Evolutionary conservation across 768 basidiomycete species (phyloP).

Genomic region (Inosperma sp.): DNA sequence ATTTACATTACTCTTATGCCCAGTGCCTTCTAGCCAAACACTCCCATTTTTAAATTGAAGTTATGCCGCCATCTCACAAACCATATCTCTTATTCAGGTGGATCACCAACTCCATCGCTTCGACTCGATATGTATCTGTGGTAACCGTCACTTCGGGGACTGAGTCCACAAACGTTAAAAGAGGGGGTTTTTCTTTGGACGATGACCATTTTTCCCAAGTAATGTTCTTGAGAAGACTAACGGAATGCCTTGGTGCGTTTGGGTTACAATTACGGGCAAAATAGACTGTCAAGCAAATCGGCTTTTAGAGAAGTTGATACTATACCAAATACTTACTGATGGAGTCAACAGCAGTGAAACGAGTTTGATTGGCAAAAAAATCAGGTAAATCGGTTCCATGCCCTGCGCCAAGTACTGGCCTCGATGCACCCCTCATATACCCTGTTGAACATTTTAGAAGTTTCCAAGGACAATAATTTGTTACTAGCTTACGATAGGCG

Average conservation of each 20-base stretch:
- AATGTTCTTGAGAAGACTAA: slow-evolving; percentile 1
- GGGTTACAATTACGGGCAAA: slow-evolving; percentile 16
- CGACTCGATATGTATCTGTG: slow-evolving; percentile 6
- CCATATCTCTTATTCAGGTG: too few relatives aligned
- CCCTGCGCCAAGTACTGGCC: slow-evolving; percentile 24
- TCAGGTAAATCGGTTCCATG: slow-evolving; percentile 16
- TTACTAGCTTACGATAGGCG: slow-evolving; percentile 4
- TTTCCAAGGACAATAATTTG: neutral
- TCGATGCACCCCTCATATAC: slow-evolving; percentile 30
- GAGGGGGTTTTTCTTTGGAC: slow-evolving; percentile 14
- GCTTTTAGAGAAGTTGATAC: neutral
- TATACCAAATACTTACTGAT: slow-evolving; percentile 9
- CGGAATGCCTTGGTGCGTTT: slow-evolving; percentile 9
- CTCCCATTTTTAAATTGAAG: too few relatives aligned
- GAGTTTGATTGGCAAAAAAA: slow-evolving; percentile 15
- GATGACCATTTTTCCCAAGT: slow-evolving; percentile 18
- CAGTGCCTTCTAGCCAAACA: too few relatives aligned
- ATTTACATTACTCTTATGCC: too few relatives aligned
- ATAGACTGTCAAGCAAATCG: slow-evolving; percentile 11
- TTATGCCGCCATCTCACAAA: too few relatives aligned
- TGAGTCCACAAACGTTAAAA: slow-evolving; percentile 21
- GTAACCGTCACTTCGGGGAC: slow-evolving; percentile 16
- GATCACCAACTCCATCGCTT: slow-evolving; percentile 1
- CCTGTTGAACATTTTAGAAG: slow-evolving; percentile 18
- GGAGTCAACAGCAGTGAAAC: slow-evolving; percentile 20